Evolutionary conservation across 2,329 filamentous ascomycete species (phyloP), one percentile per base, ranked within the genome.

Genomic region (Sarocladium strictum): DNA sequence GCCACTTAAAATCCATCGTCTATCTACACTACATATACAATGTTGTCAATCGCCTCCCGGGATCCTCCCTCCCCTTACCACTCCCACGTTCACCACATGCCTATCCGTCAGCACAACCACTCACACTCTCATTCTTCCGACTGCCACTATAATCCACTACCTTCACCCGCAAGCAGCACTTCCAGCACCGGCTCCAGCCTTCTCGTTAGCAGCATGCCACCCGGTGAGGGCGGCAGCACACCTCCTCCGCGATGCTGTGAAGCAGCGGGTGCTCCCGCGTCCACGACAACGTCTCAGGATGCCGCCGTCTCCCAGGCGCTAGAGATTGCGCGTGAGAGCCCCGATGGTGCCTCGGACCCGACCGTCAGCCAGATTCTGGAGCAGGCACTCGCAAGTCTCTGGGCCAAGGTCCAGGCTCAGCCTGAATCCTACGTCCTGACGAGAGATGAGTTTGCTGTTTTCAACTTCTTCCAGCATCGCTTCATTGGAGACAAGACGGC

Each of bases 381-480:
- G 65, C 68, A 68, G 52, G 85, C 81, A 27, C 73, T 90, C 51
- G 65, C 71, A 1, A 74, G 80, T 58, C 81, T 92, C 59, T 93
- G 89, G 88, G 66, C 65, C 41, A 85, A 82, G 61, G 78, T 95
- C 55, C 72, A 84, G 62, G 74, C 76, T 3, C 74, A 85, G 29
- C 87, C 87, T 1, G 71, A 80, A 52, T 75, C 76, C n/a, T 95
- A 93, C 69, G 70, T 94, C 59, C 84, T 95, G 74, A 83, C 76
- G 32, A 76, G 79, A 58, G 84, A 90, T 69, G 90, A 96, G 71
- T 95, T 94, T 64, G 83, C 88, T 54, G 78, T 95, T 57, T 91
- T 95, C 81, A 95, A 94, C 74, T 93, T 86, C 69, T 93, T 87
- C 68, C 85, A 88, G 58, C 71, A 79, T 58, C 80, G 86, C 10